Percentiles rank a stretch among this genome's conserved stretches.
phyloP scores from a whole-genome alignment of 352 stramenopile genomes.

The Blastocystis sp. region DNA sequence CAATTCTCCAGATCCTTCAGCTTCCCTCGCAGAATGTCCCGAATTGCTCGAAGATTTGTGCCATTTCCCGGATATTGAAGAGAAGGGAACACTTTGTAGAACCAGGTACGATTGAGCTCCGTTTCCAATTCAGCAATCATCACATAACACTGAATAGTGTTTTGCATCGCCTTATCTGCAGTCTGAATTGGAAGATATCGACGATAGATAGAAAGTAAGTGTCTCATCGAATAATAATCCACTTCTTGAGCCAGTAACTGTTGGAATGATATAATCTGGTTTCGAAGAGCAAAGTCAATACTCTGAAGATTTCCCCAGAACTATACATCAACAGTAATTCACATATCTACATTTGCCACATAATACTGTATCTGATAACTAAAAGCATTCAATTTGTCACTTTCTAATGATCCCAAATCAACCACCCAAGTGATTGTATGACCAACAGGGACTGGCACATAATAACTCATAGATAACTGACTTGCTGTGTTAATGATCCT shows the following conservation, averaged over 20 bases:
- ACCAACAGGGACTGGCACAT: background rate
- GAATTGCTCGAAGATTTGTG: background rate
- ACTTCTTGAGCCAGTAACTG: background rate
- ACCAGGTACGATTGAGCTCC: background rate
- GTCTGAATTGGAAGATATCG: background rate
- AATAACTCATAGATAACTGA: background rate
- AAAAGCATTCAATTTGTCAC: background rate
- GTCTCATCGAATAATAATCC: background rate
- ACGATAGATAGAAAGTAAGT: background rate
- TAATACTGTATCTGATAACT: constrained; percentile 1
- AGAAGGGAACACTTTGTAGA: background rate
- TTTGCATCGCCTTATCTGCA: background rate
- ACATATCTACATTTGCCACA: background rate
- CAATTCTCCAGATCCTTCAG: background rate
- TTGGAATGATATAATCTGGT: background rate
- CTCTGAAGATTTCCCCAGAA: background rate
- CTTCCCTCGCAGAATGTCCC: background rate
- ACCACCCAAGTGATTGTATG: background rate
- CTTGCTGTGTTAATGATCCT: background rate
- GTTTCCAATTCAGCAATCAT: constrained; percentile 8
- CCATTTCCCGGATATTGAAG: background rate
- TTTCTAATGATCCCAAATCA: background rate
- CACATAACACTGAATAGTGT: background rate
- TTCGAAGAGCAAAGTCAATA: background rate
- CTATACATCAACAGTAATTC: background rate